Base-by-base conservation (phyloP, 192 early-diverging fungal genomes). In the Geranomyces michiganensis region DNA sequence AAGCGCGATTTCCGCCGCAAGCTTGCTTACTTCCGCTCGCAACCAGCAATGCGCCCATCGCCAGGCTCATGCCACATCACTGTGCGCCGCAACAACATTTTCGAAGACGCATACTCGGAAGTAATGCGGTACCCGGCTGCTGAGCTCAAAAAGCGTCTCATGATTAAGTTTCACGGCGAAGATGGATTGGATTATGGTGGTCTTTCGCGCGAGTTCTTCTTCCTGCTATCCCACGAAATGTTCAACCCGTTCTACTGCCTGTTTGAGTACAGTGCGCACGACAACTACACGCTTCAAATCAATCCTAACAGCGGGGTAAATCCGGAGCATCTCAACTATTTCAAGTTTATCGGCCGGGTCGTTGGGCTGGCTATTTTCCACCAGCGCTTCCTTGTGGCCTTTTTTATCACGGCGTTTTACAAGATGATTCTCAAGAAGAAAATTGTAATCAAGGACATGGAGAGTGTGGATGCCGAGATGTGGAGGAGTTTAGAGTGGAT, bases 101-200 rank as follows among this genome's bases (percentile, higher is more conserved):
- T 99, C 83, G 96, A 97, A 80, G 94, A 99, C 82, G 84, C 95
- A 30, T 99, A 93, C 84, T 86, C 92, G 36, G 94, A 96, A 76
- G 87, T 99, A 44, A 99, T 99, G 96, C 89, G 95, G 44, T 91
- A 92, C 73, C 87, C 90, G 7, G 87, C 93, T 15, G 82, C 83
- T 6, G 96, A 99, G 80, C 83, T 99, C 64, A 96, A 96, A 82
- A 97, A 99, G 85, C 86, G 94, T 43, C 75, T 99, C 61, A 96
- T 96, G 93, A 96, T 99, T 78, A 99, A 97, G 79, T 99, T 99
- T 75, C 94, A 95, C 70, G 95, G 95, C 61, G 96, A 99, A 74
- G 96, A 99, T 78, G 96, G 96, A 13, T 84, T 99, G 32, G 96
- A 99, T 86, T 99, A 99, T 69, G 96, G 96, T 68, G 96, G 96